Conservation (phyloP, 306 rosid genomes). For the Acacia acuminata region DNA sequence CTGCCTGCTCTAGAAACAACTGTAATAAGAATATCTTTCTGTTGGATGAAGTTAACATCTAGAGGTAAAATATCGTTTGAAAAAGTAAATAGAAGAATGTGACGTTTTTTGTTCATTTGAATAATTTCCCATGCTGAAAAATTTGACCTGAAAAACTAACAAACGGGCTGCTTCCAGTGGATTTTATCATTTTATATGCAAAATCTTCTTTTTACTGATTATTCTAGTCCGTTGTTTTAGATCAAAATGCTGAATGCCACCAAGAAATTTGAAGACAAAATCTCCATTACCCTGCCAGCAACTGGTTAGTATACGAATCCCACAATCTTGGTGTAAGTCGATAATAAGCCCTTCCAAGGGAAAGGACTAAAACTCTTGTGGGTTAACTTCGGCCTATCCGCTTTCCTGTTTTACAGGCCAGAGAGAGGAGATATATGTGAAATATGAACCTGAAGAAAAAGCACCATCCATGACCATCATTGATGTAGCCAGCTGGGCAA, state of each 20-base stretch:
- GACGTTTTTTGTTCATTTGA: neutral
- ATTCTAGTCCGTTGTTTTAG: constrained; percentile 41
- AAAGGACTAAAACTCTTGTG: neutral
- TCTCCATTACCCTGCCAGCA: constrained; percentile 74
- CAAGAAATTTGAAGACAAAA: constrained; percentile 63
- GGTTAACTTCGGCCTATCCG: constrained; percentile 20
- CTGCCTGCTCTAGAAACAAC: neutral
- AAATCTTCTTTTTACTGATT: constrained; percentile 5
- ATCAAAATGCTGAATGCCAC: constrained; percentile 53
- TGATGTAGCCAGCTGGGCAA: constrained; percentile 1
- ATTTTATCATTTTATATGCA: constrained; percentile 19
- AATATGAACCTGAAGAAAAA: constrained; percentile 49
- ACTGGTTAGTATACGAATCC: constrained; percentile 53
- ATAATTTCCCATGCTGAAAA: neutral
- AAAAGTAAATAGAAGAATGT: neutral
- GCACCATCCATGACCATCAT: constrained; percentile 32
- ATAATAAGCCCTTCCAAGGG: neutral
- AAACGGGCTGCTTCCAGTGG: neutral
- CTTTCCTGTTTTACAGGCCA: constrained; percentile 63
- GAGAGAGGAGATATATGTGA: constrained; percentile 62
- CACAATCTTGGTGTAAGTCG: constrained; percentile 21
- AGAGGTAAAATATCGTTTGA: constrained; percentile 13
- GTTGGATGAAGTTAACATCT: neutral
- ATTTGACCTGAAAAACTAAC: constrained; percentile 1
- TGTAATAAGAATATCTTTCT: neutral